phyloP scores from a whole-genome alignment of 441 rosid genomes.

The Flueggea neowawraea region DNA sequence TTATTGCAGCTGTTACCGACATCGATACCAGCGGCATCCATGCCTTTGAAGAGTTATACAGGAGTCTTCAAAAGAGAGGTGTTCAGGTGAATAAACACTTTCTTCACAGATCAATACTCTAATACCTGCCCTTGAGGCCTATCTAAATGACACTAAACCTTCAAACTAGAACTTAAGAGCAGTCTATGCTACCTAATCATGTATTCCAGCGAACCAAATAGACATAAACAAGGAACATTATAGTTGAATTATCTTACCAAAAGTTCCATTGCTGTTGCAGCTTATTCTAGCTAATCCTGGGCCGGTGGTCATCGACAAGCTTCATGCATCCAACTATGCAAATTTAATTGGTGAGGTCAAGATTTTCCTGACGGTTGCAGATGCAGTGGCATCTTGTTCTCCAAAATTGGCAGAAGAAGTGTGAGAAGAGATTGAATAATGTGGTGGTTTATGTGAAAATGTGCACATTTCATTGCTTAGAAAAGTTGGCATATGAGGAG shows the following conservation, averaged over 20 bases:
- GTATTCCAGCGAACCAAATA: no score
- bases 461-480: no score
- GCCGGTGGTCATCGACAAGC: conserved; percentile 71
- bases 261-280: conserved; percentile 27
- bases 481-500: no score
- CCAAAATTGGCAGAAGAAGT: conserved; percentile 43
- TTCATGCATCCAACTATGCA: conserved; percentile 54
- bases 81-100: conserved; percentile 41
- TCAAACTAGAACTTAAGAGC: neutral
- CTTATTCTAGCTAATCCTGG: conserved; percentile 89
- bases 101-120: neutral
- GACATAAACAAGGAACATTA: neutral
- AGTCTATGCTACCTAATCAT: neutral
- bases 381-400: conserved; percentile 65
- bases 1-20: conserved; percentile 74
- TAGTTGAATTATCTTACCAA: conserved; percentile 11
- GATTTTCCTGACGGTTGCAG: conserved; percentile 81
- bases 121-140: neutral
- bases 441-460: neutral
- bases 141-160: neutral
- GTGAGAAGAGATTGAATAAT: conserved; percentile 13
- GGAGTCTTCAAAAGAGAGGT: conserved; percentile 63
- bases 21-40: conserved; percentile 93
- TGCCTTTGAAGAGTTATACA: conserved; percentile 62
- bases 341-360: conserved; percentile 56